Percentiles rank a stretch among this genome's conserved stretches.
These are phyloP conservation scores for Exobasidium rhododendri DNA, from an alignment of 1,284 basidiomycete genomes.

Conservation along the genomic window DNA sequence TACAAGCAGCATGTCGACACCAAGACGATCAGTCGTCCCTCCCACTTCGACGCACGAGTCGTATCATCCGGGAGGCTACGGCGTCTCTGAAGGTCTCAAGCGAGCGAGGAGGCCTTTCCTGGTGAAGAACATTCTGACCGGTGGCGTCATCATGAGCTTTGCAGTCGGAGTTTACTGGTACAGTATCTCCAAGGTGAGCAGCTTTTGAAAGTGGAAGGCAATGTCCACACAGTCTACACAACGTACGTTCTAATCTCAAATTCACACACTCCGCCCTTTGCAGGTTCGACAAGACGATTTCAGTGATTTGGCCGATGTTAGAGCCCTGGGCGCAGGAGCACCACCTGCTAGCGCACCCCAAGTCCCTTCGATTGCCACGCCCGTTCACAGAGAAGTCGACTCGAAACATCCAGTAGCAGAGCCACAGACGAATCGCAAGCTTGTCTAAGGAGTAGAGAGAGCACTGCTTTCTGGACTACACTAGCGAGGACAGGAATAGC, in stretches of 20 bases:
- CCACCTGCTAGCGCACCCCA: background rate
- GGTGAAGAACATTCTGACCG: conserved; percentile 74
- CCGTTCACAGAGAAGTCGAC: background rate
- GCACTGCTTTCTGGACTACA: too few relatives aligned
- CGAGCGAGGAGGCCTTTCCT: conserved; percentile 82
- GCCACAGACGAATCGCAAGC: background rate
- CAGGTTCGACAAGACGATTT: conserved; percentile 41
- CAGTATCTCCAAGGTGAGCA: conserved; percentile 65
- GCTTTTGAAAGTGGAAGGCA: too few relatives aligned
- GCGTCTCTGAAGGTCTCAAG: conserved; percentile 60
- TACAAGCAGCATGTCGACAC: background rate
- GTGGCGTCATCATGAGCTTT: conserved; percentile 70
- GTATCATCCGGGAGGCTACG: conserved; percentile 41
- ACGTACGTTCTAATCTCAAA: too few relatives aligned
- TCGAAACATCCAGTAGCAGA: background rate
- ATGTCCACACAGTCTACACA: conserved; percentile 25
- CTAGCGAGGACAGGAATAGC: too few relatives aligned
- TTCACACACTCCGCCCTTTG: too few relatives aligned
- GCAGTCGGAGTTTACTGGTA: conserved; percentile 83
- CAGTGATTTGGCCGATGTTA: conserved; percentile 36
- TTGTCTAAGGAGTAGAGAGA: too few relatives aligned
- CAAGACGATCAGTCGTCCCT: background rate
- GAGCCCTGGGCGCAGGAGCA: conserved; percentile 21
- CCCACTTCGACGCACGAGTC: conserved; percentile 20
- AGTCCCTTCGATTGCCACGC: background rate